A percentile compares a stretch with the other conserved stretches of the same genome.
Evolutionary conservation across 208 protist genomes (phyloP).

Genomic region (Porcisia hertigi): DNA sequence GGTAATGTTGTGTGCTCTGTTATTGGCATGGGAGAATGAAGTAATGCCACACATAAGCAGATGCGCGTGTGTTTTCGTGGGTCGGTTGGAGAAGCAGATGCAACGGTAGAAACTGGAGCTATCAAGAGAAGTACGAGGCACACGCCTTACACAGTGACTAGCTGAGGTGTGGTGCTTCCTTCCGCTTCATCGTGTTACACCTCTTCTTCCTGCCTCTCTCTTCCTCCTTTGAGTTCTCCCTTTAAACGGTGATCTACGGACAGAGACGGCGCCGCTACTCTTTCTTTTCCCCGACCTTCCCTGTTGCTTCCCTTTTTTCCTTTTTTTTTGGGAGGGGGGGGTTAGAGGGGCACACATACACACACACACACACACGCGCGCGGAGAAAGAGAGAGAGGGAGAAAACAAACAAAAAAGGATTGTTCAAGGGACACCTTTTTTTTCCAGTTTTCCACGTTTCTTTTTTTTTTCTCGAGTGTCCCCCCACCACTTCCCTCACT

Average conservation of each 20-base stretch:
- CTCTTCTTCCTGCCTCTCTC: not conserved
- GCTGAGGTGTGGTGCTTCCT: not conserved
- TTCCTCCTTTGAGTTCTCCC: not conserved
- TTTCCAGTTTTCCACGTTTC: no score
- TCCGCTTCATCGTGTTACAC: not conserved
- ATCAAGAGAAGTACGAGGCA: conserved; percentile 13
- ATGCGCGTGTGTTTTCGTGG: not conserved
- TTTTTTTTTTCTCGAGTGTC: no score
- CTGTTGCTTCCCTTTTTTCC: not conserved
- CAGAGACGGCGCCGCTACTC: conserved; percentile 1
- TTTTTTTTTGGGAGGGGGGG: no score
- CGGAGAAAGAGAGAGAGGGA: no score
- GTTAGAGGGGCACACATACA: no score
- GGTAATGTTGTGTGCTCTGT: not conserved
- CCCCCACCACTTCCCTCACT: no score
- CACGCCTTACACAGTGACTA: not conserved
- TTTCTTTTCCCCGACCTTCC: not conserved
- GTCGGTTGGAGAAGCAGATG: conserved; percentile 1
- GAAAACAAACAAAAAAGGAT: no score
- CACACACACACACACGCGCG: no score
- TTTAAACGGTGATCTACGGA: not conserved
- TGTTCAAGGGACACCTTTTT: no score
- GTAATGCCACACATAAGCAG: not conserved
- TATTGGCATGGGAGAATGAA: not conserved
- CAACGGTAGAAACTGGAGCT: conserved; percentile 1